Percentiles rank a stretch among this genome's conserved stretches.
Conservation (phyloP, 768 basidiomycete species). For the Calvatia gigantea region DNA sequence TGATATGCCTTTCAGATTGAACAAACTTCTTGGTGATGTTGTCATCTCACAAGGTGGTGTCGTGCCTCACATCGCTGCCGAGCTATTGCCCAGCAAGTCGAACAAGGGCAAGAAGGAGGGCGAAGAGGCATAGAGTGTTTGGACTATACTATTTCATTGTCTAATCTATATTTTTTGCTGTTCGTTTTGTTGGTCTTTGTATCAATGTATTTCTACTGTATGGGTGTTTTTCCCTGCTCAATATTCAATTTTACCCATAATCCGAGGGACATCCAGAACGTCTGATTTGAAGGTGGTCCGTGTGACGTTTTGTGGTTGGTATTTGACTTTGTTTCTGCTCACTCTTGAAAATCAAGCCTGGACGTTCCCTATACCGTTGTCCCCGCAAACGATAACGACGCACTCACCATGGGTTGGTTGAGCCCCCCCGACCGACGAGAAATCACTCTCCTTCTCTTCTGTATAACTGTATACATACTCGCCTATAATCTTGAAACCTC, state of each 20-base stretch:
- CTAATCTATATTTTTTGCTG: conserved; percentile 16
- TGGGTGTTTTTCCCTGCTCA: conserved; percentile 6
- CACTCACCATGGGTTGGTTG: conserved; percentile 50
- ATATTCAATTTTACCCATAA: conserved; percentile 7
- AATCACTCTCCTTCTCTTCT: conserved; percentile 62
- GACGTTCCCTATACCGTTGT: neutral
- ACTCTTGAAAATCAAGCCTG: neutral
- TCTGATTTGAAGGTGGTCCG: neutral
- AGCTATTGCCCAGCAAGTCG: conserved; percentile 19
- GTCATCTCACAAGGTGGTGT: conserved; percentile 97
- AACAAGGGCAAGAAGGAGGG: conserved; percentile 40
- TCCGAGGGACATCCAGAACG: neutral
- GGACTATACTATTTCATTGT: conserved; percentile 16
- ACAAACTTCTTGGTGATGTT: conserved; percentile 72
- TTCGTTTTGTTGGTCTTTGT: conserved; percentile 15
- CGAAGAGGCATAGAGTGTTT: conserved; percentile 30
- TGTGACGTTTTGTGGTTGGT: neutral
- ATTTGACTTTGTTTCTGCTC: conserved; percentile 3
- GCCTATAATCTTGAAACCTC: conserved; percentile 74
- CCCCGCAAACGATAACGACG: neutral
- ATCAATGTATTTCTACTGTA: conserved; percentile 16
- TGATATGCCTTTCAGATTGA: conserved; percentile 40
- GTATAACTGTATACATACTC: conserved; percentile 61
- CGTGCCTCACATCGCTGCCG: conserved; percentile 69
- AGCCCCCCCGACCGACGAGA: conserved; percentile 73